Conservation (phyloP, 371 early-diverging fungal genomes). For the Haplosporangium sp. region DNA sequence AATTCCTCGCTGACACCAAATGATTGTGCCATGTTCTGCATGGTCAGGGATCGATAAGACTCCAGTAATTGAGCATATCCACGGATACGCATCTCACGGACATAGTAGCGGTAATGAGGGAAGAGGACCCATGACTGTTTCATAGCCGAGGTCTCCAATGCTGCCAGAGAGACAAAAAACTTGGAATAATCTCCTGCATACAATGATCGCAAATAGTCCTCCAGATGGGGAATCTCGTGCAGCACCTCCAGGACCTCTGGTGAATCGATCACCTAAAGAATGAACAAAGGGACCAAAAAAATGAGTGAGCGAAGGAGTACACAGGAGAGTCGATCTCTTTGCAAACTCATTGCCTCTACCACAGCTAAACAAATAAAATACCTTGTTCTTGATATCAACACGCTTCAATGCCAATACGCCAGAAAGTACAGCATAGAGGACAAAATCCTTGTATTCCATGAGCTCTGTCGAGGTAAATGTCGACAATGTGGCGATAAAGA, state of each 20-base stretch:
- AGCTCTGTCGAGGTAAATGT: slow-evolving; percentile 98
- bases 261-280: slow-evolving; percentile 84
- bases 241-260: slow-evolving; percentile 98
- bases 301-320: background rate
- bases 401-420: slow-evolving; percentile 91
- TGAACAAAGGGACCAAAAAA: background rate
- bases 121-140: slow-evolving; percentile 72
- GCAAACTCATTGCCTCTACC: background rate
- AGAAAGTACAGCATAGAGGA: slow-evolving; percentile 93
- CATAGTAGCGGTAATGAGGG: slow-evolving; percentile 91
- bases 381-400: slow-evolving; percentile 94
- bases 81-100: slow-evolving; percentile 98
- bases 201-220: slow-evolving; percentile 86
- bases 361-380: slow-evolving; percentile 39
- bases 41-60: slow-evolving; percentile 95
- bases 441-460: slow-evolving; percentile 97
- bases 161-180: slow-evolving; percentile 83
- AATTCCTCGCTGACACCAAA: slow-evolving; percentile 97
- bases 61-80: slow-evolving; percentile 98
- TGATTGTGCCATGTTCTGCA: slow-evolving; percentile 95
- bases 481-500: slow-evolving; percentile 94
- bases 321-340: background rate
- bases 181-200: slow-evolving; percentile 95
- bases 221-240: slow-evolving; percentile 87
- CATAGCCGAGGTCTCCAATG: slow-evolving; percentile 75